Evolutionary conservation across 768 basidiomycete genomes (phyloP), one percentile per base, ranked within the genome.

Genomic region (Neoboletus magnificus): DNA sequence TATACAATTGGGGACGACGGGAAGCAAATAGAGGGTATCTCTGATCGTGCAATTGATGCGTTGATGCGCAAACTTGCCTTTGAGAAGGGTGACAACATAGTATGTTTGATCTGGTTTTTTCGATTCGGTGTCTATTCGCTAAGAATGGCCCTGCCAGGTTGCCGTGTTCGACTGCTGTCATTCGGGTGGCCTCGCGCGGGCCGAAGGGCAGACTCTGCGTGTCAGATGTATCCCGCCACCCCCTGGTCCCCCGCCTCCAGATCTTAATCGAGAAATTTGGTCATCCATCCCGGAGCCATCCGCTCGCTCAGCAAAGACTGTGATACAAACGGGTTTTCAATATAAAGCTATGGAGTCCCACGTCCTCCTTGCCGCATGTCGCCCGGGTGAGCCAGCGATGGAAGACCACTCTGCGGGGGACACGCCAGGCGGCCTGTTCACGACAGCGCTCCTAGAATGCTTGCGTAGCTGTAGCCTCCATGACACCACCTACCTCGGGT

Each of bases 361-460:
- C 11, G 45, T 63, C 25, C 52, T 60, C 22, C 64, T 65, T 48
- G 64, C 64, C 33, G 64, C 64, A 9, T 65, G 64, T 35, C 61
- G 55, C 27, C 52, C 64, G 13, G 56, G 48, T 2, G 61, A 65
- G 7, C 0, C 2, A 4, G 64, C 64, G 15, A 13, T 51, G 5
- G 64, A 65, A 25, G 48, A 66, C 23, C 54, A 55, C 25, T 20
- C 11, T 10, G 50, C 37, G 0, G 40, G 46, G 36, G 53, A 56
- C 16, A 50, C 16, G 4, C 44, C 61, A 5, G 64, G 56, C 2
- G 64, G 64, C 13, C 37, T 65, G 15, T 63, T 65, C 45, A 65
- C 64, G 13, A 46, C 45, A 15, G 64, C 61, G 7, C 61, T 65
- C 33, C 18, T 65, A 25, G 29, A 65, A 13, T 13, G 46, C 44